Evolutionary conservation across 345 rosid species (phyloP).

Genomic region (Cochlearia excelsa): DNA sequence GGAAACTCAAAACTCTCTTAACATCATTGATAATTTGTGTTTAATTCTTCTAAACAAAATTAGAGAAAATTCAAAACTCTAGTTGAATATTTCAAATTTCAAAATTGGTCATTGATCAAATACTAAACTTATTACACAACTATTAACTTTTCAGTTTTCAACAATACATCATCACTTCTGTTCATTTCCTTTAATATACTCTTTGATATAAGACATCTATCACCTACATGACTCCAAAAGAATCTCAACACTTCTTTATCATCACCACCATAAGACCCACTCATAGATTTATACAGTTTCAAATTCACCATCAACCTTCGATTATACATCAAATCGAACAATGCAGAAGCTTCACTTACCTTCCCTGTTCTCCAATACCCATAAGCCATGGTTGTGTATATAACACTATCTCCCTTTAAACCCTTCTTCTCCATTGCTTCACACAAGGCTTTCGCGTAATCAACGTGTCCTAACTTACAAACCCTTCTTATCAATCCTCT

Average conservation of each 20-base stretch:
- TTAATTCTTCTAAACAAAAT: too few species aligned
- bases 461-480: slow-evolving; percentile 64
- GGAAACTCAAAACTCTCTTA: too few species aligned
- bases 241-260: slow-evolving; percentile 49
- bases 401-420: slow-evolving; percentile 64
- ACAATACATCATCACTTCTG: slow-evolving; percentile 6
- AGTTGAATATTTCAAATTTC: not conserved
- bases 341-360: slow-evolving; percentile 44
- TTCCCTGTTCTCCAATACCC: slow-evolving; percentile 79
- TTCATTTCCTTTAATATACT: slow-evolving; percentile 51
- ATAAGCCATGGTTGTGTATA: slow-evolving; percentile 63
- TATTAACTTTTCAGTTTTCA: too few species aligned
- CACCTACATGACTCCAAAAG: slow-evolving; percentile 74
- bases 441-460: slow-evolving; percentile 52
- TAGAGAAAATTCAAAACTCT: too few species aligned
- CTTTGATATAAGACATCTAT: slow-evolving; percentile 64
- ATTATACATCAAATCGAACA: slow-evolving; percentile 70
- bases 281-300: slow-evolving; percentile 56
- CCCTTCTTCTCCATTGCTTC: slow-evolving; percentile 64
- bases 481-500: slow-evolving; percentile 86
- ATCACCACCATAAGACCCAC: slow-evolving; percentile 63
- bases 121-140: too few species aligned
- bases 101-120: slow-evolving; percentile 11
- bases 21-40: not conserved
- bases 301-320: slow-evolving; percentile 69